Evolutionary conservation across 2,329 filamentous ascomycete genomes (phyloP).

Genomic region (Volutella citrinella): DNA sequence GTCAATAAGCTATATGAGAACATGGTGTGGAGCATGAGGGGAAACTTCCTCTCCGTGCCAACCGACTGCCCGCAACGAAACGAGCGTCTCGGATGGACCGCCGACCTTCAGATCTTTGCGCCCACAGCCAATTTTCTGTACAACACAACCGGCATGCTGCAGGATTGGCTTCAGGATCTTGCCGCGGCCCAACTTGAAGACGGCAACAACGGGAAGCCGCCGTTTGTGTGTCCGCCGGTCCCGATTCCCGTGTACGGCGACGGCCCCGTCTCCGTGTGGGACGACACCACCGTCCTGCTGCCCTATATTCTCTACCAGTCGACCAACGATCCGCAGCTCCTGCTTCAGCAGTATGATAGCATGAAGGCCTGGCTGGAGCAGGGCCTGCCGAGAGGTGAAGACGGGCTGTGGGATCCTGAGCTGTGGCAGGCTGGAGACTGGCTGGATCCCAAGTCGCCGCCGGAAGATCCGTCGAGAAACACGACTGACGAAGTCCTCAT

Average conservation of each 20-base stretch:
- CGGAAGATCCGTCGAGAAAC: constrained; percentile 1
- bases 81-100: constrained; percentile 48
- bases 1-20: constrained; percentile 53
- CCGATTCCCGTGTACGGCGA: background rate
- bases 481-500: constrained; percentile 2
- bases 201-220: background rate
- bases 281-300: constrained; percentile 35
- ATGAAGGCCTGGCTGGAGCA: constrained; percentile 37
- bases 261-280: constrained; percentile 33
- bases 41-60: constrained; percentile 53
- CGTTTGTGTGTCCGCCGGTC: background rate
- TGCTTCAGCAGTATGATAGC: constrained; percentile 34
- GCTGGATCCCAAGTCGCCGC: constrained; percentile 13
- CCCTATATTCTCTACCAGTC: constrained; percentile 37
- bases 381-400: constrained; percentile 32
- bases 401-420: constrained; percentile 34
- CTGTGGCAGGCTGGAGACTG: constrained; percentile 9
- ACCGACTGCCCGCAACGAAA: constrained; percentile 55
- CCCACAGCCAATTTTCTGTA: constrained; percentile 49
- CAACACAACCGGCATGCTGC: constrained; percentile 47
- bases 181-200: background rate
- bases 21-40: constrained; percentile 50
- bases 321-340: constrained; percentile 32
- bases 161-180: constrained; percentile 16
- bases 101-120: constrained; percentile 45